Evolutionary conservation across 106 monocot species (phyloP), one percentile per base, ranked within the genome.

Genomic region (Xerophyta viscosa): DNA sequence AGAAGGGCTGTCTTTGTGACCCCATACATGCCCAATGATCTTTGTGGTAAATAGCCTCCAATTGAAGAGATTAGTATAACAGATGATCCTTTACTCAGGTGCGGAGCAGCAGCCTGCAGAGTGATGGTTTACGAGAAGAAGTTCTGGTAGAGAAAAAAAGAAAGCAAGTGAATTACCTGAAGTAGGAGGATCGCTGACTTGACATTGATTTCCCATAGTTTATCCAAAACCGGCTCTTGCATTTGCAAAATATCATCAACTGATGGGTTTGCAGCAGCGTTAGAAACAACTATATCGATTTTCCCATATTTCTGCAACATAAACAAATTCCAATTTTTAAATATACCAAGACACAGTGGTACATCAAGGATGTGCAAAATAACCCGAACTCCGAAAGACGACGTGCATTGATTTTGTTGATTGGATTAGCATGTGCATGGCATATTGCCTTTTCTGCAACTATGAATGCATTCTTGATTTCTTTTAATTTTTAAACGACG

Each of bases 141-240:
- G 39, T 7, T 39, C 39, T 12, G 39, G 39, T 39, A 39, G 7
- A 3, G 39, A 2, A 39, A 39, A 7, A 29, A 33, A 31, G 5
- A 30, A 11, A 15, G 29, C 21, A 44, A 23, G 7, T 11, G 18
- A 28, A 10, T 37, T 63, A 88, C 94, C 81, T 96, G 78, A 41
- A 89, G 29, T 22, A 96, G 54, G 20, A 96, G 63, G 37, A 96
- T 76, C 10, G 84, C 53, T 27, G 88, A 68, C 65, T 96, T 96
- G 13, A 96, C 96, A 71, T 96, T 96, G 44, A 89, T 68, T 23
- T 96, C 88, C 96, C 96, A 96, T 51, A 88, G 69, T 62, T 96
- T 96, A 68, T 89, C 96, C 60, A 96, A 81, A 55, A 82, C 62
- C 5, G 81, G 54, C 62, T 96, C 96, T 65, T 85, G 52, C 10